phyloP scores from a whole-genome alignment of 169 alveolate species.

The Cryptosporidium tyzzeri region DNA sequence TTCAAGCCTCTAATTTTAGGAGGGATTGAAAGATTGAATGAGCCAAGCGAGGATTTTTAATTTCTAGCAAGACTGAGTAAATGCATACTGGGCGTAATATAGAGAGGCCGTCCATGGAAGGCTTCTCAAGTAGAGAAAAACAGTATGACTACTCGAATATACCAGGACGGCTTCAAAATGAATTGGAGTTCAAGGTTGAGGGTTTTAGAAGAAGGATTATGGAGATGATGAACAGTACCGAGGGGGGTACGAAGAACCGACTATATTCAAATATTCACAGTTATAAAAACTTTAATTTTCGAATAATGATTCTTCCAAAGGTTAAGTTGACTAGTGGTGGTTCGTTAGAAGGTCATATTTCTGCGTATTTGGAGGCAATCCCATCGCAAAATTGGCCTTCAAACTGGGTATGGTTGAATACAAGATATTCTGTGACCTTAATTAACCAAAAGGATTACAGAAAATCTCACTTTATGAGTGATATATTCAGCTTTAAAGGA shows the following conservation, averaged over 20 bases:
- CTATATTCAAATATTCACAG: constrained; percentile 57
- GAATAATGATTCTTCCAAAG: constrained; percentile 63
- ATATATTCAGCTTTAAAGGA: constrained; percentile 62
- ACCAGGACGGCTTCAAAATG: constrained; percentile 56
- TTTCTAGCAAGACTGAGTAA: constrained; percentile 5
- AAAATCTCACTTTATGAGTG: constrained; percentile 78
- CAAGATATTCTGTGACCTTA: constrained; percentile 84
- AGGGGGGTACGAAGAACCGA: constrained; percentile 34
- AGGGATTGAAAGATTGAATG: constrained; percentile 12
- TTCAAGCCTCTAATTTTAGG: neutral
- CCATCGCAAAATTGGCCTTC: constrained; percentile 87
- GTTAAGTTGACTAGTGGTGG: constrained; percentile 58
- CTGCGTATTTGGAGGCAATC: constrained; percentile 85
- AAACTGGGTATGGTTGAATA: constrained; percentile 87
- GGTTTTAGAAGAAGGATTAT: constrained; percentile 34
- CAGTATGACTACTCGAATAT: constrained; percentile 62
- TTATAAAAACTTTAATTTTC: constrained; percentile 58
- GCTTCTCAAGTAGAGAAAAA: constrained; percentile 17
- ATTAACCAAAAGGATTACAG: constrained; percentile 83
- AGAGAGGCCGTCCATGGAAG: constrained; percentile 37
- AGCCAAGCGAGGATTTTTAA: neutral
- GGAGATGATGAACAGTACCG: constrained; percentile 60
- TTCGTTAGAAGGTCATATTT: constrained; percentile 63
- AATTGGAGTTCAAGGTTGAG: constrained; percentile 57
- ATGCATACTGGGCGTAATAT: constrained; percentile 28